Evolutionary conservation across 306 rosid genomes (phyloP).

Genomic region (Lathyrus sativus): DNA sequence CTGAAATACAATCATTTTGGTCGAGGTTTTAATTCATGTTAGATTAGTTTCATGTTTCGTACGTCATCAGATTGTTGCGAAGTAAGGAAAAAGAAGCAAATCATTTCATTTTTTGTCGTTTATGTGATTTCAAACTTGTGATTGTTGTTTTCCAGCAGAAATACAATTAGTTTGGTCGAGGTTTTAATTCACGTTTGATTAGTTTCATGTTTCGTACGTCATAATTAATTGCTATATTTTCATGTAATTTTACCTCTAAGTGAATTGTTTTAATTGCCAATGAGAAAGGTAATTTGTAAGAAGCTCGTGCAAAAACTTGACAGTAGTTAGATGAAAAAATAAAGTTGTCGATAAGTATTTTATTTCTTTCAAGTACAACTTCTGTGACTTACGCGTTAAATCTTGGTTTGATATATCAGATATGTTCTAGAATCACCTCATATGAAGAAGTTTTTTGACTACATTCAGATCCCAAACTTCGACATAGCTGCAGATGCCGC

Average conservation of each 20-base stretch:
- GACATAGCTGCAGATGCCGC: conserved; percentile 96
- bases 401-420: conserved; percentile 49
- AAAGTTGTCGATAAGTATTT: neutral
- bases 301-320: conserved; percentile 18
- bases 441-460: conserved; percentile 81
- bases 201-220: conserved; percentile 12
- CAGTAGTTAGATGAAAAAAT: neutral
- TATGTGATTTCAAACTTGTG: neutral
- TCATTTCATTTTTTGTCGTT: conserved; percentile 19
- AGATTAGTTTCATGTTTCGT: conserved; percentile 27
- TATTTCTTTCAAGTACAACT: conserved; percentile 13
- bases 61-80: conserved; percentile 93
- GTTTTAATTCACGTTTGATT: conserved; percentile 23
- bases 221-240: neutral
- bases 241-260: neutral
- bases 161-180: neutral
- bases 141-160: neutral
- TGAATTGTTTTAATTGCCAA: conserved; percentile 16
- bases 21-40: no score
- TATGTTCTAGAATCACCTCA: conserved; percentile 83
- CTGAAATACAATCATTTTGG: no score
- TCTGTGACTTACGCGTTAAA: conserved; percentile 15
- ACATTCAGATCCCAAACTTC: conserved; percentile 84
- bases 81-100: conserved; percentile 45
- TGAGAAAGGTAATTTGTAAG: conserved; percentile 1